A percentile compares a stretch with the other conserved stretches of the same genome.
Evolutionary conservation across 2,329 filamentous ascomycete genomes (phyloP).

Genomic region (Aspergillus fijiensis): DNA sequence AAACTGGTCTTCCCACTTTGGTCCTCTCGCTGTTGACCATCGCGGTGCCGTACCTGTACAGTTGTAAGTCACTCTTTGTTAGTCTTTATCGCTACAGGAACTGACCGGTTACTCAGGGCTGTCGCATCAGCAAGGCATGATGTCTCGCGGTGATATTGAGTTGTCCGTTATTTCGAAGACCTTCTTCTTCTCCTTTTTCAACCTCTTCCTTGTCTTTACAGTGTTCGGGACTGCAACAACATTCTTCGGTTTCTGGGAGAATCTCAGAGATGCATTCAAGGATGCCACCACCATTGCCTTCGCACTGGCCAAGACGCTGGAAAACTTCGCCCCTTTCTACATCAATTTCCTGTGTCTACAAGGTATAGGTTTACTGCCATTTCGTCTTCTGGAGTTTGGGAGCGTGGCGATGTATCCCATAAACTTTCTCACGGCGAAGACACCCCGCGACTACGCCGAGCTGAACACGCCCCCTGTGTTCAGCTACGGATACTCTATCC

Average conservation of each 20-base stretch:
- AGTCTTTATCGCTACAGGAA: neutral
- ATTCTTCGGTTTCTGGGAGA: constrained; percentile 64
- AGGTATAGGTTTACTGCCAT: constrained; percentile 87
- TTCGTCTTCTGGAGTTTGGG: constrained; percentile 86
- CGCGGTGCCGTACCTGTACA: constrained; percentile 89
- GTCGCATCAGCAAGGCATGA: constrained; percentile 88
- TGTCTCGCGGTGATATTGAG: constrained; percentile 91
- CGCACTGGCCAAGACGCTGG: constrained; percentile 72
- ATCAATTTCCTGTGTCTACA: constrained; percentile 92
- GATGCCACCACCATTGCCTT: constrained; percentile 77
- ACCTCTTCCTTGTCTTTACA: constrained; percentile 94
- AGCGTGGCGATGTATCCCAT: constrained; percentile 81
- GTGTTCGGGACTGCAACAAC: constrained; percentile 77
- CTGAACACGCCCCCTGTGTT: constrained; percentile 80
- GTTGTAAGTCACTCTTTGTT: constrained; percentile 56
- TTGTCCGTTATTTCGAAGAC: constrained; percentile 96
- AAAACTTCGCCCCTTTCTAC: constrained; percentile 78
- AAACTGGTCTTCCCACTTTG: constrained; percentile 82
- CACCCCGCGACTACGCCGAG: constrained; percentile 84
- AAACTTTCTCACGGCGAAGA: constrained; percentile 73
- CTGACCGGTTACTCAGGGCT: constrained; percentile 54
- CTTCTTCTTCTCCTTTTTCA: constrained; percentile 99
- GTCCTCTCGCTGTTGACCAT: constrained; percentile 85
- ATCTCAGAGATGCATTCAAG: constrained; percentile 69
- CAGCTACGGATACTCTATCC: constrained; percentile 93